Base-by-base conservation (phyloP, 176 grass and related monocot species). In the Dactylis glomerata region DNA sequence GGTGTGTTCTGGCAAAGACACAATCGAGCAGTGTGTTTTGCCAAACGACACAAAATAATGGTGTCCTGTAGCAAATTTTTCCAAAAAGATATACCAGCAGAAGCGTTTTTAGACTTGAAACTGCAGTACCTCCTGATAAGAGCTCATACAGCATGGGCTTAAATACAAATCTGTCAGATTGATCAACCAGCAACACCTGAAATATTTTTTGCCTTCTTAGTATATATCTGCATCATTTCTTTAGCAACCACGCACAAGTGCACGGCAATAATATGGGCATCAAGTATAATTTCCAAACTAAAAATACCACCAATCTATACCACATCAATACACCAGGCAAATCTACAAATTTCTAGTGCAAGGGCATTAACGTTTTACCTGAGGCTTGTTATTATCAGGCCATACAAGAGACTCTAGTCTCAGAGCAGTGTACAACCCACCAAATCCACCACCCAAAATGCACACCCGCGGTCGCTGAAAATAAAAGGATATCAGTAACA, bases 161-260 rank as follows among this genome's bases (percentile, higher is more conserved):
- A 34, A 99, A 96, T 86, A 99, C 96, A 91, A 99, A 99, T 84
- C 81, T 89, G 55, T 99, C 96, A 92, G 96, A 99, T 71, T 99
- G 93, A 76, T 99, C 93, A 68, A 96, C 88, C 44, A 96, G 83
- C 82, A 99, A 44, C 27, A 99, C 84, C 93, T 99, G 89, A 81
- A 87, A 86, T 13, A 55, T 68, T 34, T 13, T 47, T 7, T 17
- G 9, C 49, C 26, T 76, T 68, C 37, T 84, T 81, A 88, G 80
- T 85, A 75, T 33, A 61, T 52, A 51, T 59, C 68, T 30, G 15
- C 19, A 75, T 17, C 73, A 77, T 42, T 51, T 84, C 32, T 68
- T 78, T 24, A 78, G 58, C n/a, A 55, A 83, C 54, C 32, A 15
- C 1, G 16, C 14, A 84, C 32, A 14, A 74, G 8, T 66, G 57